Evolutionary conservation across 2,329 filamentous ascomycete genomes (phyloP), one percentile per base, ranked within the genome.

Genomic region (Hirsutella rhossiliensis): DNA sequence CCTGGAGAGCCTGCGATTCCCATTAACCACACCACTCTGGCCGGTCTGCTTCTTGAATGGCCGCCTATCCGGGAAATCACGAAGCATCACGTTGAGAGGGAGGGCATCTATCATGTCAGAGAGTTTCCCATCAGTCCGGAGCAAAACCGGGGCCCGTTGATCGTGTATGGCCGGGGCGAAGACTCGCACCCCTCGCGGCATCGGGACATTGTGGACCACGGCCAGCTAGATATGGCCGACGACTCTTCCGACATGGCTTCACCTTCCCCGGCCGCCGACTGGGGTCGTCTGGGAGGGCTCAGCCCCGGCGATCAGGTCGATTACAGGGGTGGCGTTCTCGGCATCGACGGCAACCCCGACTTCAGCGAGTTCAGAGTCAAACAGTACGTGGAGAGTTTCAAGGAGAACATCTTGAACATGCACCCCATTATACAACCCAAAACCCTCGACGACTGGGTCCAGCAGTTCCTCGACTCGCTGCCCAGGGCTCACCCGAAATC

Each of bases 1-100:
- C 73, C 73, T 1, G 79, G 78, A 40, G 73, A 80, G 50, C 75
- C 84, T 13, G 77, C 83, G 2, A 85, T 94, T 45, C 85, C 87
- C 1, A 76, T 81, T 27, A 86, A 94, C 52, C 90, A 97, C 56
- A 94, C 87, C 0, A 96, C 89, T 0, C 78, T 87, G n/a, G 88
- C 88, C 1, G 86, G 92, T 42, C 77, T 88, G 49, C 68, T 97
- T 17, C 67, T 97, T 27, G 71, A 75, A 40, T 88, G 84, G 80
- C 75, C 75, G 0, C 74, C 80, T 0, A 87, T 92, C 44, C 64
- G 71, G 57, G 65, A 72, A 48, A 58, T 96, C 56, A 78, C 86
- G 30, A 69, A 57, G 48, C 63, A 61, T 41, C 67, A 68, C 23
- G 59, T 79, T 44, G 61, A 68, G 19, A 58, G 58, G 2, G 67